phyloP scores from a whole-genome alignment of 768 basidiomycete genomes.

The Agaricus blazei region DNA sequence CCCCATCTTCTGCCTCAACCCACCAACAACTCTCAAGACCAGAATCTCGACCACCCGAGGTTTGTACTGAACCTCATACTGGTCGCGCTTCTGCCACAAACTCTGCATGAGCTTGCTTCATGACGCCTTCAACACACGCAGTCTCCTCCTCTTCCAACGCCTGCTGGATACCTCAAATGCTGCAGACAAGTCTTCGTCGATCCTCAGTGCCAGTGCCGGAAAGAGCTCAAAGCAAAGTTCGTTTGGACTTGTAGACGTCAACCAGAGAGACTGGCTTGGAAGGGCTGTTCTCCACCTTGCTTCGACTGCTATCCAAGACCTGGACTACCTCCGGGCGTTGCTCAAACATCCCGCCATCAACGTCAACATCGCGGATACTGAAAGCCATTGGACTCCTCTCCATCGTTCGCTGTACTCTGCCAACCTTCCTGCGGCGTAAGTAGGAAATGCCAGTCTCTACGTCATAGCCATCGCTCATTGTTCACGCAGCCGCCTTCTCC shows the following conservation, averaged over 20 bases:
- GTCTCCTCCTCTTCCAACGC: conserved; percentile 74
- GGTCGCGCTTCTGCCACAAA: not conserved
- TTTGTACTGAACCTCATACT: not conserved
- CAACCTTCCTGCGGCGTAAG: conserved; percentile 67
- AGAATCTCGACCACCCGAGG: too few species aligned
- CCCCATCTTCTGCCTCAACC: too few species aligned
- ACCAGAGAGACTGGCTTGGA: conserved; percentile 67
- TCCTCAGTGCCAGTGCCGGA: conserved; percentile 42
- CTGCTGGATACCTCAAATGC: conserved; percentile 17
- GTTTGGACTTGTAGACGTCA: conserved; percentile 51
- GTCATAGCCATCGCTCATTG: not conserved
- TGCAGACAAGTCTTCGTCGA: conserved; percentile 30
- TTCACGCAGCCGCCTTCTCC: conserved; percentile 37
- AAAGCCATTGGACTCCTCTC: conserved; percentile 88
- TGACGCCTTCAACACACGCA: conserved; percentile 64
- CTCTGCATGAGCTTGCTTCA: conserved; percentile 77
- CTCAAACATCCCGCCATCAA: conserved; percentile 72
- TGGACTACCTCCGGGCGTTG: conserved; percentile 76
- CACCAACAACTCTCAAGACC: too few species aligned
- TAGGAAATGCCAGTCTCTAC: conserved; percentile 11
- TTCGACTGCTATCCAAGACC: conserved; percentile 57
- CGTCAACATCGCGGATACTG: conserved; percentile 74
- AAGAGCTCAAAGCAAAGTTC: conserved; percentile 43
- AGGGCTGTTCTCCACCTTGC: conserved; percentile 81
- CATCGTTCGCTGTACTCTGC: conserved; percentile 84